A percentile compares a stretch with the other conserved stretches of the same genome.
These are phyloP conservation scores for Rosa multiflora DNA, from an alignment of 306 rosid genomes.

Conservation along the genomic window DNA sequence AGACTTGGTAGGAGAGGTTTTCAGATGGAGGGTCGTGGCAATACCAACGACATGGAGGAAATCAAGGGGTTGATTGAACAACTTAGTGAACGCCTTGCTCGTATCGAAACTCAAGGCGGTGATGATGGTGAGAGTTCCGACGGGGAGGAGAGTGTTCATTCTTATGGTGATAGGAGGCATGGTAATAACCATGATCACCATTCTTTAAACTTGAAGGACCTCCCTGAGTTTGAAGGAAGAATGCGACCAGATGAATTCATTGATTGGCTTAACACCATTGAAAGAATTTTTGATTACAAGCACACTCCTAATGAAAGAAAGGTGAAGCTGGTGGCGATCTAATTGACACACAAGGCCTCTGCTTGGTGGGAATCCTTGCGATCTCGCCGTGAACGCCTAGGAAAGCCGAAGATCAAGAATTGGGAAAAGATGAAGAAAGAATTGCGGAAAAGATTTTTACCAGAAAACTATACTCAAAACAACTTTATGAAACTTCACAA, in stretches of 20 bases:
- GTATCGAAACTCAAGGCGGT: neutral
- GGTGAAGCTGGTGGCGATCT: neutral
- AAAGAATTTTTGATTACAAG: neutral
- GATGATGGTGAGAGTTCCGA: neutral
- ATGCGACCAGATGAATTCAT: neutral
- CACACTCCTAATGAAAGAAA: neutral
- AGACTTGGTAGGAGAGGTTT: neutral
- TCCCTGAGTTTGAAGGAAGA: neutral
- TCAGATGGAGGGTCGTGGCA: neutral
- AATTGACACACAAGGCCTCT: neutral
- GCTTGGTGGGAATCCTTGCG: neutral
- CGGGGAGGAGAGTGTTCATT: neutral
- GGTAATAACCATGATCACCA: no score
- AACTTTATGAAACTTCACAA: no score
- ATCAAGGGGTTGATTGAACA: neutral
- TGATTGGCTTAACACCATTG: slow-evolving; percentile 3
- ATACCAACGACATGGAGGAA: neutral
- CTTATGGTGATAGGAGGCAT: neutral
- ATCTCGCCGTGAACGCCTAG: neutral
- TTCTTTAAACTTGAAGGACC: neutral
- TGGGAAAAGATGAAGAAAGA: slow-evolving; percentile 4
- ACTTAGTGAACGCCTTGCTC: neutral
- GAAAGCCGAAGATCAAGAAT: neutral
- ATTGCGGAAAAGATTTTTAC: no score
- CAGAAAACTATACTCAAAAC: no score